Evolutionary conservation across 2,329 filamentous ascomycete genomes (phyloP).

Genomic region (Botrytis elliptica): DNA sequence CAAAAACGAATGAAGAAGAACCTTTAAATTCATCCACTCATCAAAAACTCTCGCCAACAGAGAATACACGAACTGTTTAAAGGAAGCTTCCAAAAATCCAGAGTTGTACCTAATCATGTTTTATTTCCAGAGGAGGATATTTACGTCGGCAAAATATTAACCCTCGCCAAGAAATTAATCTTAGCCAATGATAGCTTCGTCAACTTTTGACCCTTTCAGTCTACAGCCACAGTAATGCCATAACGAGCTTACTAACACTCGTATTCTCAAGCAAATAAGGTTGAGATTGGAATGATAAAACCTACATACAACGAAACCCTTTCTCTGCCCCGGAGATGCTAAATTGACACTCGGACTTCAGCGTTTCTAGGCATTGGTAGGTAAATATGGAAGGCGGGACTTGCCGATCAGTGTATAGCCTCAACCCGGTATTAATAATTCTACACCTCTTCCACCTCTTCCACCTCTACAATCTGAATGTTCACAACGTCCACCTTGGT

Average conservation of each 20-base stretch:
- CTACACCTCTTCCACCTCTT: neutral
- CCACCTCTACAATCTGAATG: neutral
- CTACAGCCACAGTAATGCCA: neutral
- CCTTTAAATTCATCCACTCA: neutral
- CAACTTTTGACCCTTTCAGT: neutral
- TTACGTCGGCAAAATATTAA: neutral
- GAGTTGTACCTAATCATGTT: neutral
- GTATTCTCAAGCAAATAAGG: neutral
- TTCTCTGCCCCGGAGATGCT: neutral
- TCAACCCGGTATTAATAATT: neutral
- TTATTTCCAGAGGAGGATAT: neutral
- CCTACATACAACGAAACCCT: neutral
- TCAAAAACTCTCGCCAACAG: neutral
- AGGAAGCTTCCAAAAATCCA: neutral
- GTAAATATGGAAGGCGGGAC: neutral
- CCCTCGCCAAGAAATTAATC: neutral
- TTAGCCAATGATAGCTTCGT: neutral
- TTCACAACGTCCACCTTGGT: neutral
- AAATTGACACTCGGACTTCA: neutral
- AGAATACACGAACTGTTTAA: neutral
- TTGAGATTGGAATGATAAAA: rapidly evolving
- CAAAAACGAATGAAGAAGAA: neutral
- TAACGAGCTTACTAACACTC: neutral
- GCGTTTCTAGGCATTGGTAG: neutral
- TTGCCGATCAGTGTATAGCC: neutral